A percentile compares a stretch with the other conserved stretches of the same genome.
phyloP scores from a whole-genome alignment of 1,139 yeast species.

The Saccharomyces pastorianus region DNA sequence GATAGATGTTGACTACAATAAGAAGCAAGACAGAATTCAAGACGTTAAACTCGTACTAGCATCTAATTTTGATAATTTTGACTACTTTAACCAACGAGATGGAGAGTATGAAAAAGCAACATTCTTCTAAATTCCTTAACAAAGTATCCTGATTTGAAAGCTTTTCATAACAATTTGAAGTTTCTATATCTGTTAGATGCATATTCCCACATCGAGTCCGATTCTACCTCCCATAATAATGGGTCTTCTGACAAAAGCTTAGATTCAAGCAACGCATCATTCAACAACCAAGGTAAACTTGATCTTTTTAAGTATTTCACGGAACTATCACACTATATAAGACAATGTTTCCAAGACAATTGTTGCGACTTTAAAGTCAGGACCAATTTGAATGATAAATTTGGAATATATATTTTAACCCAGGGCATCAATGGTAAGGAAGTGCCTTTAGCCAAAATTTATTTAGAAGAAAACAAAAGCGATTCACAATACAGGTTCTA shows the following conservation, averaged over 20 bases:
- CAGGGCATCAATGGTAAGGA: slow-evolving; percentile 3
- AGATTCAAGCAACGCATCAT: slow-evolving; percentile 2
- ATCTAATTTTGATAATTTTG: slow-evolving; percentile 31
- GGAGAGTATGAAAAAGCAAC: slow-evolving; percentile 15
- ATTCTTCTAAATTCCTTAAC: slow-evolving; percentile 27
- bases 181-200: slow-evolving; percentile 28
- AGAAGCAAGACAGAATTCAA: slow-evolving; percentile 20
- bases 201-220: slow-evolving; percentile 26
- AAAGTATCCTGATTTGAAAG: slow-evolving; percentile 23
- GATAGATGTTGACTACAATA: slow-evolving; percentile 32
- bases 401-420: slow-evolving; percentile 24
- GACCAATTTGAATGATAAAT: slow-evolving; percentile 24
- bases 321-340: slow-evolving; percentile 21
- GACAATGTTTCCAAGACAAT: slow-evolving; percentile 17
- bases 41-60: slow-evolving; percentile 33
- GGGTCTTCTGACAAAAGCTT: slow-evolving; percentile 3
- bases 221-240: slow-evolving; percentile 11
- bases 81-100: slow-evolving; percentile 21
- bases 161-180: slow-evolving; percentile 28
- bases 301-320: slow-evolving; percentile 31
- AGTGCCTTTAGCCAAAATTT: slow-evolving; percentile 18
- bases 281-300: slow-evolving; percentile 15
- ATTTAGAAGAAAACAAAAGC: slow-evolving; percentile 16
- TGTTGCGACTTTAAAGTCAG: slow-evolving; percentile 13
- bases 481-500: slow-evolving; percentile 22